Evolutionary conservation across 2,329 filamentous ascomycete genomes (phyloP).

Genomic region (Claviceps paspali): DNA sequence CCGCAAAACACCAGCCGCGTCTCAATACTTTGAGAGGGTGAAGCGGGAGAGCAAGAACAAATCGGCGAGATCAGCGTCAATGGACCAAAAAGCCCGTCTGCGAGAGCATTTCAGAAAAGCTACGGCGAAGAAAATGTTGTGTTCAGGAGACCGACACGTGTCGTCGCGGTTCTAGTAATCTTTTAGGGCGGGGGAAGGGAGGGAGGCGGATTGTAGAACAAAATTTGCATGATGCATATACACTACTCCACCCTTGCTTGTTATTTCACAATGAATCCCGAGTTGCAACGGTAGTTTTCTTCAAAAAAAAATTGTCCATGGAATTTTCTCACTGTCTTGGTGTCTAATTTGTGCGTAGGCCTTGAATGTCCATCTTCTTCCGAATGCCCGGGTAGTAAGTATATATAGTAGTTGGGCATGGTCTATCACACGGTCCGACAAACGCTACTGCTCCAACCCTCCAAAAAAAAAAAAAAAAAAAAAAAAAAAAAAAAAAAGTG

Average conservation of each 20-base stretch:
- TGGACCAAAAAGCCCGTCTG: constrained; percentile 12
- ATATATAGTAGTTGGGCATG: background rate
- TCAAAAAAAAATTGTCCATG: too few relatives aligned
- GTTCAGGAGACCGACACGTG: constrained; percentile 5
- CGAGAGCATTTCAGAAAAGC: constrained; percentile 14
- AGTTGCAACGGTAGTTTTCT: too few relatives aligned
- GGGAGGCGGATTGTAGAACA: too few relatives aligned
- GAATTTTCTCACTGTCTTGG: too few relatives aligned
- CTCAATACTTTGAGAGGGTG: constrained; percentile 12
- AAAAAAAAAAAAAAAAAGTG: background rate
- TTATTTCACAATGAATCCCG: too few relatives aligned
- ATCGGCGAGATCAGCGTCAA: constrained; percentile 5
- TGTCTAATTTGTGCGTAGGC: constrained; percentile 18
- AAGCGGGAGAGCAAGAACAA: constrained; percentile 6
- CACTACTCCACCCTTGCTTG: too few relatives aligned
- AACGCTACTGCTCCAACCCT: background rate
- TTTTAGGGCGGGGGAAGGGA: too few relatives aligned
- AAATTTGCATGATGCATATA: too few relatives aligned
- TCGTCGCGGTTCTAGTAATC: background rate
- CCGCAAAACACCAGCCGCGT: constrained; percentile 7
- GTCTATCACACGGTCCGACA: background rate
- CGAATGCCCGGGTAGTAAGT: too few relatives aligned
- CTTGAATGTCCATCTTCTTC: too few relatives aligned
- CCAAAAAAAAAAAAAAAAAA: background rate
- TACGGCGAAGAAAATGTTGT: constrained; percentile 5